These are phyloP conservation scores for Aspergillus uvarum DNA, from an alignment of 2,329 filamentous ascomycete genomes.

Conservation along the genomic window DNA sequence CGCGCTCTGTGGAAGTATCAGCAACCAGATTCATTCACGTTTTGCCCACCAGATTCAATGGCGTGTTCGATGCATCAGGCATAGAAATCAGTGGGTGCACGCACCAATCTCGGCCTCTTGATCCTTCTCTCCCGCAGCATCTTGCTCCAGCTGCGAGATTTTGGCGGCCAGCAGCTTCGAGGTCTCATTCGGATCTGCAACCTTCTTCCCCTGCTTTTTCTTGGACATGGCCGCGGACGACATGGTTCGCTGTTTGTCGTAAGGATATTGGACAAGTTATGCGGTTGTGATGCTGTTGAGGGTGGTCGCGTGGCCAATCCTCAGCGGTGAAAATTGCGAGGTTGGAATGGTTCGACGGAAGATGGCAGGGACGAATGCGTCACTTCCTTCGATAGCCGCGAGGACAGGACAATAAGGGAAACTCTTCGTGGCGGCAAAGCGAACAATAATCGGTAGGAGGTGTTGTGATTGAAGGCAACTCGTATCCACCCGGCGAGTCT, in stretches of 20 bases:
- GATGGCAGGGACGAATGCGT: conserved; percentile 17
- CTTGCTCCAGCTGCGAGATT: conserved; percentile 91
- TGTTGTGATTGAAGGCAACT: conserved; percentile 7
- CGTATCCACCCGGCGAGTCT: conserved; percentile 16
- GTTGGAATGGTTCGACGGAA: conserved; percentile 22
- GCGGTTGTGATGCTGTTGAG: conserved; percentile 45
- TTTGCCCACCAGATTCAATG: conserved; percentile 9
- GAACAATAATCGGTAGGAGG: background rate
- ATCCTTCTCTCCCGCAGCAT: conserved; percentile 89
- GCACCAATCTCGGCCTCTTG: conserved; percentile 93
- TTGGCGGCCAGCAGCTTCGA: conserved; percentile 88
- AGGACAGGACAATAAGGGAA: conserved; percentile 5
- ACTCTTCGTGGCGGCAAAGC: background rate
- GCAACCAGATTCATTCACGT: conserved; percentile 24
- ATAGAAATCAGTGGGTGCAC: conserved; percentile 35
- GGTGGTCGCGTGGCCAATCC: conserved; percentile 45
- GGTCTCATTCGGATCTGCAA: conserved; percentile 80
- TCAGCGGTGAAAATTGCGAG: conserved; percentile 37
- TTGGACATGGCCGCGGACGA: conserved; percentile 60
- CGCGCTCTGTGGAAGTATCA: conserved; percentile 64
- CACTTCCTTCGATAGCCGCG: conserved; percentile 14
- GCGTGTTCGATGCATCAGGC: conserved; percentile 14
- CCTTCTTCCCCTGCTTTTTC: conserved; percentile 83
- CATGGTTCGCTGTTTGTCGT: conserved; percentile 29
- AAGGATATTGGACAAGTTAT: background rate